Base-by-base conservation (phyloP, 495 filamentous ascomycete species). In the Terfezia claveryi region DNA sequence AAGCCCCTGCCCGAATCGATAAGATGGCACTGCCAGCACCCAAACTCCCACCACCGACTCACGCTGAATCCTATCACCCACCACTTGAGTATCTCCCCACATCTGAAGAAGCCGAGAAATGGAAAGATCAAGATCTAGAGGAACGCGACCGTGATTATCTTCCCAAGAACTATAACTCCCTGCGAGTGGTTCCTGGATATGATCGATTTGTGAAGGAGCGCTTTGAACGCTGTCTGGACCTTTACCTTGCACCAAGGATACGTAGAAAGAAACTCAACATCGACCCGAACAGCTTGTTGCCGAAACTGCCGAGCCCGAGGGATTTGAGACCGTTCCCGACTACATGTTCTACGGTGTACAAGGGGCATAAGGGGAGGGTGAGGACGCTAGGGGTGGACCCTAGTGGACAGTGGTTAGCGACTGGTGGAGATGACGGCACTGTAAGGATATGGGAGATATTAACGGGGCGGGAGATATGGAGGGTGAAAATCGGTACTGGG, bases 11-110 rank as follows among this genome's bases (percentile, higher is more conserved):
- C 37, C 76, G 81, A 54, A 75, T 80, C n/a, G 83, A 89, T 53
- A 85, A 95, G 64, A 95, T 96, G 91, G 81, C 95, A 60, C 79
- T 96, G 55, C 85, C 92, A n/a, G 92, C 91, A 20, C 91, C 91
- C 2, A 96, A 96, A 65, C 75, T 91, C 16, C 83, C 87, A 37
- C 92, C 92, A 20, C 91, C 91, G 23, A 86, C 87, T 32, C 94
- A 93, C 63, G 91, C 94, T 61, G 73, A 94, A 66, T 89, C 83
- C 63, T 96, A 96, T 65, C 92, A 94, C 68, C 91, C 91, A n/a
- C 91, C 91, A 53, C 75, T 81, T 32, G 91, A 98, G 67, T 98
- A 96, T 65, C 72, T 98, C 10, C 91, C 91, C 23, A 81, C 85
- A 53, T 75, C 79, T 57, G 77, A 80, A 32, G 92, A 98, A 69